These are phyloP conservation scores for Cercophora scortea DNA, from an alignment of 495 filamentous ascomycete genomes.

Conservation along the genomic window DNA sequence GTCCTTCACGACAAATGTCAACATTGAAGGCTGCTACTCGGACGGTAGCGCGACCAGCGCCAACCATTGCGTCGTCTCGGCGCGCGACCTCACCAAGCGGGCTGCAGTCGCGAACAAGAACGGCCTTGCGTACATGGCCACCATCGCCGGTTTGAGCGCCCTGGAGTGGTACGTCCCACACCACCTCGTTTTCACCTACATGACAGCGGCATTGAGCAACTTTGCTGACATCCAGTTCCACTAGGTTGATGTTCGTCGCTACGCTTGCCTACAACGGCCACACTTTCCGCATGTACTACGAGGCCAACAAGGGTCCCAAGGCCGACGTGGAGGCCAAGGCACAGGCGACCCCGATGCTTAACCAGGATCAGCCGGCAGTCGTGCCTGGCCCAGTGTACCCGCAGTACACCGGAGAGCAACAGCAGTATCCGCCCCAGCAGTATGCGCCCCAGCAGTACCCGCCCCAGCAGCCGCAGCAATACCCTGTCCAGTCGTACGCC, in stretches of 20 bases:
- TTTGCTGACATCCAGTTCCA: neutral
- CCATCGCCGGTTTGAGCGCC: conserved; percentile 37
- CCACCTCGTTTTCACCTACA: no score
- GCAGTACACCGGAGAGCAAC: conserved; percentile 15
- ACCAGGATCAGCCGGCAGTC: conserved; percentile 8
- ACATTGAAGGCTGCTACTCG: conserved; percentile 21
- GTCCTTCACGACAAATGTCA: conserved; percentile 25
- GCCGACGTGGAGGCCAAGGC: conserved; percentile 30
- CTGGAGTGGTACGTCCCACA: conserved; percentile 16
- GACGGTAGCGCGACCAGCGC: conserved; percentile 31
- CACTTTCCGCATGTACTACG: conserved; percentile 31
- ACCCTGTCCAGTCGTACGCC: neutral
- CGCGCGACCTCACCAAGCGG: conserved; percentile 13
- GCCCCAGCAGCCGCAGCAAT: conserved; percentile 7
- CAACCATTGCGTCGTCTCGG: conserved; percentile 23
- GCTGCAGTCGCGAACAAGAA: conserved; percentile 19
- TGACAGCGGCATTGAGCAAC: no score
- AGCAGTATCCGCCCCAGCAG: conserved; percentile 7
- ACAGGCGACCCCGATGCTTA: conserved; percentile 19
- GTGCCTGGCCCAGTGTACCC: conserved; percentile 11
- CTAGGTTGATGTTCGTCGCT: conserved; percentile 36
- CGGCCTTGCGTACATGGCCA: conserved; percentile 25
- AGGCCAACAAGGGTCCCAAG: conserved; percentile 12
- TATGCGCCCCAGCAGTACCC: conserved; percentile 6
- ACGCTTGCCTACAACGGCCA: conserved; percentile 36